Base-by-base conservation (phyloP, 2,329 filamentous ascomycete genomes). In the Stemphylium beticola region DNA sequence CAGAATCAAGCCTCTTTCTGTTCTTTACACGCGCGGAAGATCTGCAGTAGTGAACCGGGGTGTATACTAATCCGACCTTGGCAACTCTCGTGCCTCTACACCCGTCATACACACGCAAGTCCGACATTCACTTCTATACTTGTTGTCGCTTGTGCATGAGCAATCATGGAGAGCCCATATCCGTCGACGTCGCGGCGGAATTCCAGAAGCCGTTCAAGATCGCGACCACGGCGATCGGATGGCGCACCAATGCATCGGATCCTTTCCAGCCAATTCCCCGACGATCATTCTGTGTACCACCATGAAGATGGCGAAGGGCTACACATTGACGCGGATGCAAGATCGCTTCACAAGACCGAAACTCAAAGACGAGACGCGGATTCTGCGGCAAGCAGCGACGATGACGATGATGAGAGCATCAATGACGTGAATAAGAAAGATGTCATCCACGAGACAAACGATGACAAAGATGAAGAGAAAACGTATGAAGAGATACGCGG, bases 271-370 rank as follows among this genome's bases (percentile, higher is more conserved):
- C 66, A 72, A 42, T 69, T 72, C 20, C 64, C 71, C 11, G 71
- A 75, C 53, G 71, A 75, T 57, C 66, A 71, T 33, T 73, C 67
- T 7, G 68, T 74, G 1, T 73, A 74, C 33, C 67, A 75, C 46
- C 67, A 69, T 45, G 66, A 73, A 42, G 65, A 68, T 33, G 68
- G 65, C 6, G 66, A 72, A 37, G 65, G 63, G 1, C 29, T 62
- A 11, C 58, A 66, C 53, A 53, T 72, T 8, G 46, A 67, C n/a
- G 26, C 29, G 22, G 61, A 68, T 40, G 49, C 63, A 12, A 41
- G 36, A 10, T 71, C 69, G 8, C 26, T 68, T 2, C 60, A 68
- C 40, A 63, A 65, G 32, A 68, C 66, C 1, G 68, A 71, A 44
- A 72, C 61, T 2, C 54, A 72, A 45, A 58, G 64, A 54, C 51